These are phyloP conservation scores for Colletotrichum melonis DNA, from an alignment of 2,329 filamentous ascomycete species.

Conservation along the genomic window DNA sequence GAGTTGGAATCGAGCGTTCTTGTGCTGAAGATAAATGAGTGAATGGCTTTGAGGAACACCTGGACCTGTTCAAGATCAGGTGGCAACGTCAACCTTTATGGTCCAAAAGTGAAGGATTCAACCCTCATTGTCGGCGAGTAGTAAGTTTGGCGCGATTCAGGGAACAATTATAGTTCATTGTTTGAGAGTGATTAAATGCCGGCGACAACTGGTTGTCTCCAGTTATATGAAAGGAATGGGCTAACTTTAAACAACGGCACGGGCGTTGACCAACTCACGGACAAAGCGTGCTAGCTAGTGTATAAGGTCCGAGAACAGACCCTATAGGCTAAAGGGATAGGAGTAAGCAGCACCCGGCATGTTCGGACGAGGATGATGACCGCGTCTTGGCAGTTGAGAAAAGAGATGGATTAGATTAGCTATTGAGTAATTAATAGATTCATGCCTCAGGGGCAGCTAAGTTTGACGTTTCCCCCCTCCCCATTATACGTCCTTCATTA, in stretches of 20 bases:
- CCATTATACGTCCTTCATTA: background rate
- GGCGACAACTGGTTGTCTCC: background rate
- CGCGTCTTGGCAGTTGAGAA: background rate
- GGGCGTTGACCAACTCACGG: background rate
- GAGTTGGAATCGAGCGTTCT: background rate
- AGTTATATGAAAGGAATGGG: background rate
- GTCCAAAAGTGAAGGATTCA: background rate
- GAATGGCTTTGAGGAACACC: background rate
- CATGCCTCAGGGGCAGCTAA: slow-evolving; percentile 17
- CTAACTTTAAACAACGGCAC: slow-evolving; percentile 10
- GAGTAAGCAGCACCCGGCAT: background rate
- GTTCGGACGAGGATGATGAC: slow-evolving; percentile 10
- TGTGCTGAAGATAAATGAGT: background rate
- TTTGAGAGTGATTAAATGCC: slow-evolving; percentile 20
- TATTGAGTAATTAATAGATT: slow-evolving; percentile 13
- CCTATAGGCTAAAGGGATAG: background rate
- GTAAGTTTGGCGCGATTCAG: slow-evolving; percentile 14
- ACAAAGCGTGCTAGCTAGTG: too few relatives aligned
- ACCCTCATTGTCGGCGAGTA: background rate
- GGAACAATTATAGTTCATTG: background rate
- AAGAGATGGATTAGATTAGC: background rate
- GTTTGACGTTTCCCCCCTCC: background rate
- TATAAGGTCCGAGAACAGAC: background rate
- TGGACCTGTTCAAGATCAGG: background rate
- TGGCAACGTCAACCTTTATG: slow-evolving; percentile 19